Conservation (phyloP, 306 rosid species). For the Ammopiptanthus mongolicus region DNA sequence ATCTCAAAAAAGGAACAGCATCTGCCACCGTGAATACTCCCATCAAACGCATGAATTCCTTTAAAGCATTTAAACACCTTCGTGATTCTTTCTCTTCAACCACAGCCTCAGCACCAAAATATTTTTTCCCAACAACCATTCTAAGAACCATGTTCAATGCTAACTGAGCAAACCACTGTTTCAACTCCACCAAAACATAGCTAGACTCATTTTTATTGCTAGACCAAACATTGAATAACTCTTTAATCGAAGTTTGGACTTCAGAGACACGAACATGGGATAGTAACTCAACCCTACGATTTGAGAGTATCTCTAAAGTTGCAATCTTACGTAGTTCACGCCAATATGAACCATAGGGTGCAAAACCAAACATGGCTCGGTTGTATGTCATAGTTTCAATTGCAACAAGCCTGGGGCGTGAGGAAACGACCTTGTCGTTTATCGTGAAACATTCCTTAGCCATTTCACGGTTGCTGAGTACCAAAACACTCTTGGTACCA, state of each 20-base stretch:
- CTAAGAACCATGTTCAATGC: background rate
- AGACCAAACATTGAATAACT: background rate
- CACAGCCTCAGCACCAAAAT: accelerated
- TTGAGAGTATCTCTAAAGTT: background rate
- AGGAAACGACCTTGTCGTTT: slow-evolving; percentile 8
- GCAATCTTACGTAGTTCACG: slow-evolving; percentile 1
- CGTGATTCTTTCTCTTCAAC: background rate
- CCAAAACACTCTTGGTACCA: background rate
- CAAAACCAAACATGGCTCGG: background rate
- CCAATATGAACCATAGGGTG: slow-evolving; percentile 31
- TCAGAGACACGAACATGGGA: background rate
- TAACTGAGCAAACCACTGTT: background rate
- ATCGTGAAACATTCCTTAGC: slow-evolving; percentile 37
- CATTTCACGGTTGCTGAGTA: slow-evolving; percentile 19
- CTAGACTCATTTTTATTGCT: background rate
- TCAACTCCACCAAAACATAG: background rate
- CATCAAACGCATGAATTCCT: background rate
- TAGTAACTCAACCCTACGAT: background rate
- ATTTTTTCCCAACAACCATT: slow-evolving; percentile 4
- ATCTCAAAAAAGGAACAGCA: slow-evolving; percentile 14
- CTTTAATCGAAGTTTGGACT: background rate
- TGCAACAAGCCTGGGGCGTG: slow-evolving; percentile 1
- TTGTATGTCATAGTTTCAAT: background rate
- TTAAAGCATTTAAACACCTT: background rate
- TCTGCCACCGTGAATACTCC: background rate